These are phyloP conservation scores for Ceratobasidium sp. DNA, from an alignment of 1,284 basidiomycete genomes.

Conservation along the genomic window DNA sequence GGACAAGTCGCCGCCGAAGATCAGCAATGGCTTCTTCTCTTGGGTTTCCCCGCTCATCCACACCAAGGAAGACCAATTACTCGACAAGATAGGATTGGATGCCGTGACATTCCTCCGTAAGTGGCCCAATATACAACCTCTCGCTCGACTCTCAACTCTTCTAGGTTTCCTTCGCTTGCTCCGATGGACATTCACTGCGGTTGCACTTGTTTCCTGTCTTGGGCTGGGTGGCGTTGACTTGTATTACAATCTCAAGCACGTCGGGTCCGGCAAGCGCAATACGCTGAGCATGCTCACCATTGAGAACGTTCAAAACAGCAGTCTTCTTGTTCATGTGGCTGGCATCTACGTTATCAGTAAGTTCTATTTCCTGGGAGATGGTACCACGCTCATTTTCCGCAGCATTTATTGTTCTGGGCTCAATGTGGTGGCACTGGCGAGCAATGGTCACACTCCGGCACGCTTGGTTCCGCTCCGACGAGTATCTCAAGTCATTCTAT, in stretches of 20 bases:
- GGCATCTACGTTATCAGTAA: conserved; percentile 77
- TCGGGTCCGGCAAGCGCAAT: conserved; percentile 60
- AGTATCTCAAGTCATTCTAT: conserved; percentile 77
- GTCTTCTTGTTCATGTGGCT: conserved; percentile 77
- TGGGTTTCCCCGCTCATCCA: conserved; percentile 89
- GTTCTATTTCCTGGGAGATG: conserved; percentile 50
- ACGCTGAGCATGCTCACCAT: conserved; percentile 78
- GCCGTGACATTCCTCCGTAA: conserved; percentile 87
- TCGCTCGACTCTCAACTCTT: background rate
- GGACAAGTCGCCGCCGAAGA: conserved; percentile 75
- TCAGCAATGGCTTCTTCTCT: conserved; percentile 81
- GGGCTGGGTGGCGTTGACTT: conserved; percentile 84
- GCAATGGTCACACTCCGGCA: conserved; percentile 70
- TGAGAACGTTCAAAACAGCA: conserved; percentile 68
- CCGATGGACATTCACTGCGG: conserved; percentile 74
- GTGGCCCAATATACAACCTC: background rate
- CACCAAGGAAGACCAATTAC: conserved; percentile 84
- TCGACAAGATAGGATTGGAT: conserved; percentile 92
- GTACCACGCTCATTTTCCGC: conserved; percentile 36
- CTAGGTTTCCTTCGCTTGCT: conserved; percentile 79
- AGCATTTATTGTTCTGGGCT: conserved; percentile 63
- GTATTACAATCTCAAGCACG: conserved; percentile 70
- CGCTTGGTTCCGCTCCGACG: conserved; percentile 76
- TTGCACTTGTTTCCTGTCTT: conserved; percentile 71
- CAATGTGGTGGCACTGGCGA: conserved; percentile 75